A percentile compares a stretch with the other conserved stretches of the same genome.
phyloP scores from a whole-genome alignment of 2,329 filamentous ascomycete species.

The Colletotrichum noveboracense region DNA sequence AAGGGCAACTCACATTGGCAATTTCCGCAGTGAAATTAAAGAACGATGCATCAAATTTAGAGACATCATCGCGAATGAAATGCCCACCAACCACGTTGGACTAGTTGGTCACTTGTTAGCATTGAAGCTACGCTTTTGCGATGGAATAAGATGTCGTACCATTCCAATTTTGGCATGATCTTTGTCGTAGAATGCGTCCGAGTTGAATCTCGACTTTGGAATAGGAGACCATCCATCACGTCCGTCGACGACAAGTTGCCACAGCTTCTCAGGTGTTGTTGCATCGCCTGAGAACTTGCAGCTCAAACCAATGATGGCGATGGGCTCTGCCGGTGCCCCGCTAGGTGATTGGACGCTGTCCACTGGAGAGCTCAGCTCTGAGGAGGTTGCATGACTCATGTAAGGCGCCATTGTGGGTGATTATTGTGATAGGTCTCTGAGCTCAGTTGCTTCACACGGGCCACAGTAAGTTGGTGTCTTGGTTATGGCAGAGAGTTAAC shows the following conservation, averaged over 20 bases:
- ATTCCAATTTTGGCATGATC: not conserved
- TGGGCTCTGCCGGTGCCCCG: slow-evolving; percentile 4
- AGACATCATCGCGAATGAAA: not conserved
- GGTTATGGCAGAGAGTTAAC: not conserved
- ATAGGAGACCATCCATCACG: not conserved
- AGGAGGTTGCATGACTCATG: not conserved
- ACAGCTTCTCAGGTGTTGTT: slow-evolving; percentile 22
- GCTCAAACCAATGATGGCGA: slow-evolving; percentile 27
- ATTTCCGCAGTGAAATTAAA: slow-evolving; percentile 13
- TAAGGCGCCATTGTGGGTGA: not conserved
- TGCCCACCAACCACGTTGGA: not conserved
- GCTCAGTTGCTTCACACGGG: not conserved
- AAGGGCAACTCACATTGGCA: not conserved
- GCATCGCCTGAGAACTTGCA: slow-evolving; percentile 26
- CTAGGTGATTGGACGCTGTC: not conserved
- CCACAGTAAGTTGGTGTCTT: not conserved
- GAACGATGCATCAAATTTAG: slow-evolving; percentile 6
- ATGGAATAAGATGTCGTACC: not conserved
- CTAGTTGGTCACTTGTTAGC: not conserved
- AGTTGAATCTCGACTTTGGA: slow-evolving; percentile 7
- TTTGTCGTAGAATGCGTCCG: not conserved
- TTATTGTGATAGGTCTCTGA: not conserved
- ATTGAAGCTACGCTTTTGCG: not conserved
- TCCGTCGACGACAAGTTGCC: slow-evolving; percentile 8
- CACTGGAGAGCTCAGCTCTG: not conserved